Percentiles rank a stretch among this genome's conserved stretches.
Evolutionary conservation across 306 rosid genomes (phyloP).

Genomic region (Morella rubra): DNA sequence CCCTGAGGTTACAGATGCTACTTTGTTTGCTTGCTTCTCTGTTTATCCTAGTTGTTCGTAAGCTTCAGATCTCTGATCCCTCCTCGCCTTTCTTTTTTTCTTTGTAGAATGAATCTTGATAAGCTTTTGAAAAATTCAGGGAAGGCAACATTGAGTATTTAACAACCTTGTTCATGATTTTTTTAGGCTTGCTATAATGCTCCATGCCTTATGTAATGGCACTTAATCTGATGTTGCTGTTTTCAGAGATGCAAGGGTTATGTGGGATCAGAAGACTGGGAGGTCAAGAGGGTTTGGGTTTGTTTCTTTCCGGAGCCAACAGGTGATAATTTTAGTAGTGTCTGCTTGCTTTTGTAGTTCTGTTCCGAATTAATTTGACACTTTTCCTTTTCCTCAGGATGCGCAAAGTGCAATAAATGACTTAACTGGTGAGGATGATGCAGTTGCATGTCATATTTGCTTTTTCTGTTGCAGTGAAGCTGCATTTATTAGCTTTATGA

Average conservation of each 20-base stretch:
- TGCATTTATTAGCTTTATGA: neutral
- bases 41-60: constrained; percentile 95
- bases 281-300: constrained; percentile 98
- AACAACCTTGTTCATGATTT: neutral
- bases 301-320: constrained; percentile 91
- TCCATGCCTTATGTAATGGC: neutral
- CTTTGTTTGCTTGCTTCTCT: constrained; percentile 91
- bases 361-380: constrained; percentile 18
- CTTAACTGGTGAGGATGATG: constrained; percentile 73
- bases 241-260: constrained; percentile 93
- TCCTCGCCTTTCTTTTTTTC: neutral
- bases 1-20: constrained; percentile 98
- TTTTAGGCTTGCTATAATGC: constrained; percentile 1
- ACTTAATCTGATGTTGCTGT: constrained; percentile 23
- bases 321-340: constrained; percentile 43
- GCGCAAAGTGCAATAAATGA: constrained; percentile 97
- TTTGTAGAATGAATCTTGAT: neutral
- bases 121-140: neutral
- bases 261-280: constrained; percentile 99
- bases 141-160: neutral
- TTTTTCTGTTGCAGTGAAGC: neutral
- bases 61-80: constrained; percentile 45
- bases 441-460: neutral
- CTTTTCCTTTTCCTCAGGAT: constrained; percentile 51
- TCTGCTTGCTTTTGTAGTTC: neutral